Conservation (phyloP, 441 rosid genomes). For the Oxalis stricta region DNA sequence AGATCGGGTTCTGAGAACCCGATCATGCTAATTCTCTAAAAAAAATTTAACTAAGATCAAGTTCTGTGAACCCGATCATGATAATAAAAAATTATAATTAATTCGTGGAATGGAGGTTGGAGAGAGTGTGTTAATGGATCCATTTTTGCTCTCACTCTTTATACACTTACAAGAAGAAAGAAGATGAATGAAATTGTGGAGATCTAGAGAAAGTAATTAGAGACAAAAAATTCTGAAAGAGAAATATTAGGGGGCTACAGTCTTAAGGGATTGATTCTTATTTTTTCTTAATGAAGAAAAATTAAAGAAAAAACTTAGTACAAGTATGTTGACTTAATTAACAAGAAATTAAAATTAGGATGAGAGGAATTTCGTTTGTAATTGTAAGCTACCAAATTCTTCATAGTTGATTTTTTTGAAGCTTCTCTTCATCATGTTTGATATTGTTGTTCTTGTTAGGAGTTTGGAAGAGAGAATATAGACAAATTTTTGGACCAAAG, state of each 20-base stretch:
- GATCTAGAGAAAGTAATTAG: conserved; percentile 9
- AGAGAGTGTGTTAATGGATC: conserved; percentile 76
- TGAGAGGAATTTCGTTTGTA: conserved; percentile 2
- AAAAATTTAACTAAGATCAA: no score
- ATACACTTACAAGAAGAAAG: neutral
- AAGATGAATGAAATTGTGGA: neutral
- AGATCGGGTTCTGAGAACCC: no score
- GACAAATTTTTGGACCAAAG: conserved; percentile 2
- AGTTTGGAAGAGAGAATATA: conserved; percentile 7
- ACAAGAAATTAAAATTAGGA: no score
- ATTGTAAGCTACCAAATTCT: conserved; percentile 11
- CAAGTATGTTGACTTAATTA: conserved; percentile 1
- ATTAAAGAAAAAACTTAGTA: neutral
- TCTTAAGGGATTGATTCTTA: neutral
- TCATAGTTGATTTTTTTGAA: no score
- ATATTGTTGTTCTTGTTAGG: conserved; percentile 6
- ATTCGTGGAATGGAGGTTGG: conserved; percentile 88
- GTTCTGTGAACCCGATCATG: no score
- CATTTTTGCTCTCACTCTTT: conserved; percentile 18
- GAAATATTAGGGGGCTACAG: conserved; percentile 9
- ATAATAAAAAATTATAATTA: no score
- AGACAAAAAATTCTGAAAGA: neutral
- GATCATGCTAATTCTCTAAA: no score
- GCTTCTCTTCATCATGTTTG: neutral
- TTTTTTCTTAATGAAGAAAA: conserved; percentile 10